A percentile compares a stretch with the other conserved stretches of the same genome.
These are phyloP conservation scores for Petunia axillaris DNA, from an alignment of 257 asterid genomes.

Conservation along the genomic window DNA sequence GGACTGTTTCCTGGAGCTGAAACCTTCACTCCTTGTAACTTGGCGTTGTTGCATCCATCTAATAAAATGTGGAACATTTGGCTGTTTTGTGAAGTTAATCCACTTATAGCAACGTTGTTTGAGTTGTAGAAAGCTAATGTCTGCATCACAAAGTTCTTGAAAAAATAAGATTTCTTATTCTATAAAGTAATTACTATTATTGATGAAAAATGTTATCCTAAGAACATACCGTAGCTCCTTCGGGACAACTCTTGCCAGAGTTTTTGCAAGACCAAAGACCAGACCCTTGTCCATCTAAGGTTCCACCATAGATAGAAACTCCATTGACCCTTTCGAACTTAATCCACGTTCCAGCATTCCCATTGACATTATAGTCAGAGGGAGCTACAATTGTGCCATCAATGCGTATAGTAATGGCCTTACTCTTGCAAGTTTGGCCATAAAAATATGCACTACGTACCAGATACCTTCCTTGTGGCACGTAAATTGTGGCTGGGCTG, in stretches of 20 bases:
- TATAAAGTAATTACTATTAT: too few relatives aligned
- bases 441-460: slow-evolving; percentile 29
- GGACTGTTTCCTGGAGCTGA: slow-evolving; percentile 63
- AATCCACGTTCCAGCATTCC: slow-evolving; percentile 48
- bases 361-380: slow-evolving; percentile 50
- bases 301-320: slow-evolving; percentile 59
- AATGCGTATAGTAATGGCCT: slow-evolving; percentile 38
- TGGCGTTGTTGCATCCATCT: slow-evolving; percentile 47
- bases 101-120: slow-evolving; percentile 46
- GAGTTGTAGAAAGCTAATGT: slow-evolving; percentile 58
- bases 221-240: slow-evolving; percentile 41
- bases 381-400: slow-evolving; percentile 66
- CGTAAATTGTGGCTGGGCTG: slow-evolving; percentile 23
- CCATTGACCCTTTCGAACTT: slow-evolving; percentile 50
- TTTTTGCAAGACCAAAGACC: slow-evolving; percentile 54
- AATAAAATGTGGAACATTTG: slow-evolving; percentile 62
- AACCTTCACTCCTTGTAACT: slow-evolving; percentile 40
- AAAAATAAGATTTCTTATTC: background rate
- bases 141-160: slow-evolving; percentile 28
- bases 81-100: slow-evolving; percentile 54
- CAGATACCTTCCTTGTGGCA: slow-evolving; percentile 32
- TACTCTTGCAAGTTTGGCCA: slow-evolving; percentile 48
- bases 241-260: slow-evolving; percentile 49
- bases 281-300: slow-evolving; percentile 48
- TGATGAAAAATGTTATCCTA: background rate